Evolutionary conservation across 2,329 filamentous ascomycete genomes (phyloP), one percentile per base, ranked within the genome.

Genomic region (Paecilomyces fulvus): DNA sequence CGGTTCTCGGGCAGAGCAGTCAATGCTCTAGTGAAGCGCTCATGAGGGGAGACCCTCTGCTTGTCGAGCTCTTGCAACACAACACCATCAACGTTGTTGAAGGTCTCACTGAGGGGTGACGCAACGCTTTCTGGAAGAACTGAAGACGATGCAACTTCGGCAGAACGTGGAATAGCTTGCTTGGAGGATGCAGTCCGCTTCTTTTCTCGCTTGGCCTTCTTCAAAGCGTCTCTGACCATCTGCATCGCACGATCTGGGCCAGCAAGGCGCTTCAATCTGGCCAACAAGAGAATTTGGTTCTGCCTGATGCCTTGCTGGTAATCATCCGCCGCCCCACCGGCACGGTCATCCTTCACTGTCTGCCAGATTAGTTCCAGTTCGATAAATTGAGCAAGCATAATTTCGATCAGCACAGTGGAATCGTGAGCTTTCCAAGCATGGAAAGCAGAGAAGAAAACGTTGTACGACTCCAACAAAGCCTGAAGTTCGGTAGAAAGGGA

Each of bases 301-400:
- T 86, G 80, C 23, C 83, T 77, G 58, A 87, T 86, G n/a, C 83
- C 84, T 61, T 84, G 78, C 33, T 79, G 77, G 63, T 86, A 87
- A 57, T 87, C 84, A 48, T 79, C 80, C 2, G 83, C 82, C 37
- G 84, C 84, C 54, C 82, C 80, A 49, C 83, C 84, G 8, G 79
- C 77, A 23, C 74, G 80, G 55, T 85, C 83, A 60, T 84, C 79
- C 64, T 86, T 86, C 58, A 86, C 83, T 2, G 82, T 83, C 67
- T 86, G 83, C 81, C 84, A 84, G 14, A 87, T 87, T 17, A 83
- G 77, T 63, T 87, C 84, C 17, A 87, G 73, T 64, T 85, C 83
- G 46, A 85, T 81, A 63, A 86, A 87, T 25, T 84, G 83, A 9
- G 81, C 82, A 17, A 87, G 75, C 84, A 87, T 86, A 43, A 83